Conservation (phyloP, 345 rosid species). For the Moringa oleifera region DNA sequence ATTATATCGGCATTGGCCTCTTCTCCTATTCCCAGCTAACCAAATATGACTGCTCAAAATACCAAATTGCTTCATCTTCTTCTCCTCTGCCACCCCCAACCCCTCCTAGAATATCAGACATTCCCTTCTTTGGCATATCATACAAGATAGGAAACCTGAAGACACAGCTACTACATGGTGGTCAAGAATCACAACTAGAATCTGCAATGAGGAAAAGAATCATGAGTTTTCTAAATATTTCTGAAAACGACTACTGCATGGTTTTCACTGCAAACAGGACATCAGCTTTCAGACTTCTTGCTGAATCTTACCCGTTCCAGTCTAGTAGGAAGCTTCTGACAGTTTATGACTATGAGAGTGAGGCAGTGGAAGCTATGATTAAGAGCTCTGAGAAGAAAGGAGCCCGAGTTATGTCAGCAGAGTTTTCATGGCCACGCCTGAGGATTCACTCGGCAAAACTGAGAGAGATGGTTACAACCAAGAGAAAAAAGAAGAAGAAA, state of each 20-base stretch:
- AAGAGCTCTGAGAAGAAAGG: slow-evolving; percentile 66
- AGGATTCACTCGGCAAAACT: slow-evolving; percentile 61
- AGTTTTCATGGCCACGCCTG: slow-evolving; percentile 89
- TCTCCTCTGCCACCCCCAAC: slow-evolving; percentile 13
- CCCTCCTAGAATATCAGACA: slow-evolving; percentile 28
- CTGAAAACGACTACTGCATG: slow-evolving; percentile 74
- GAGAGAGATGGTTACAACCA: slow-evolving; percentile 54
- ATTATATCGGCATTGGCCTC: slow-evolving; percentile 85
- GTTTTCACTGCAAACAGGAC: slow-evolving; percentile 86
- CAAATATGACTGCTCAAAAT: slow-evolving; percentile 32
- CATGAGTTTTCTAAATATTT: slow-evolving; percentile 68
- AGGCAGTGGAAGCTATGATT: slow-evolving; percentile 69
- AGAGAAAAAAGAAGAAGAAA: slow-evolving; percentile 45
- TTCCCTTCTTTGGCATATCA: slow-evolving; percentile 81
- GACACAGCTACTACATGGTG: slow-evolving; percentile 76
- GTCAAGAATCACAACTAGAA: slow-evolving; percentile 60
- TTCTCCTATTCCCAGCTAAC: slow-evolving; percentile 73
- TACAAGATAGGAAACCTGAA: slow-evolving; percentile 73
- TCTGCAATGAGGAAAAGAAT: slow-evolving; percentile 66
- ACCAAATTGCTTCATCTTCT: slow-evolving; percentile 38
- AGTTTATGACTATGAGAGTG: slow-evolving; percentile 87
- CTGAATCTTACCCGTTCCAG: slow-evolving; percentile 81
- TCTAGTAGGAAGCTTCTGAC: slow-evolving; percentile 57
- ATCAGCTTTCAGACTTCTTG: slow-evolving; percentile 86
- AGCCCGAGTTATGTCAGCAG: slow-evolving; percentile 65